Conservation (phyloP, 306 rosid genomes). For the Quercus mongolica region DNA sequence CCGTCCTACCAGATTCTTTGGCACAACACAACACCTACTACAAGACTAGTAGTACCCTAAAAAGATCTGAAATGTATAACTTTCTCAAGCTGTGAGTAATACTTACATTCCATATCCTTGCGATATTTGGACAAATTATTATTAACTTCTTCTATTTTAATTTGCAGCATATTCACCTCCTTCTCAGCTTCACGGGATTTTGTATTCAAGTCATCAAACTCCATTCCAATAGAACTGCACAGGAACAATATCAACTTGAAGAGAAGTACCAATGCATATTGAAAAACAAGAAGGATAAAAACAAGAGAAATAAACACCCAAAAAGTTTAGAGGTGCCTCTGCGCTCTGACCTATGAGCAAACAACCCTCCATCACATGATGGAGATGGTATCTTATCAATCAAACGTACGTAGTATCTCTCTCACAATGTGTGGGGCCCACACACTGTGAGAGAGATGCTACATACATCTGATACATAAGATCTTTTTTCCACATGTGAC, state of each 20-base stretch:
- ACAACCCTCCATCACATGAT: background rate
- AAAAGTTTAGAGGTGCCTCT: background rate
- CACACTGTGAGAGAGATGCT: no score
- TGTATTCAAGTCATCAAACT: slow-evolving; percentile 64
- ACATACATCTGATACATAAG: no score
- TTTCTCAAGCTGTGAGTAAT: slow-evolving; percentile 16
- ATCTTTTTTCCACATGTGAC: no score
- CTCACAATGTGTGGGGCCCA: no score
- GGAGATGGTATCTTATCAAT: no score
- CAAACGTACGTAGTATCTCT: no score
- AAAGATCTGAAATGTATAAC: slow-evolving; percentile 3
- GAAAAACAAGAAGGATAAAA: background rate
- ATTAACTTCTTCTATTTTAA: slow-evolving; percentile 67
- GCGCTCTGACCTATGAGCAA: background rate
- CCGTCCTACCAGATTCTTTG: background rate
- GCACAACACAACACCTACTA: slow-evolving; percentile 4
- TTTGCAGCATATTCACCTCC: slow-evolving; percentile 78
- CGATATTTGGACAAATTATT: slow-evolving; percentile 57
- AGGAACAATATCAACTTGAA: slow-evolving; percentile 13
- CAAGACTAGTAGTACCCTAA: slow-evolving; percentile 7
- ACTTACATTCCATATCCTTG: slow-evolving; percentile 86
- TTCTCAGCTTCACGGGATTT: slow-evolving; percentile 78
- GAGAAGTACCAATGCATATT: background rate
- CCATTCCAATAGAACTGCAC: slow-evolving; percentile 57
- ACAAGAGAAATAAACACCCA: background rate